These are phyloP conservation scores for Hymenoscyphus occultus DNA, from an alignment of 2,329 filamentous ascomycete genomes.

Conservation along the genomic window DNA sequence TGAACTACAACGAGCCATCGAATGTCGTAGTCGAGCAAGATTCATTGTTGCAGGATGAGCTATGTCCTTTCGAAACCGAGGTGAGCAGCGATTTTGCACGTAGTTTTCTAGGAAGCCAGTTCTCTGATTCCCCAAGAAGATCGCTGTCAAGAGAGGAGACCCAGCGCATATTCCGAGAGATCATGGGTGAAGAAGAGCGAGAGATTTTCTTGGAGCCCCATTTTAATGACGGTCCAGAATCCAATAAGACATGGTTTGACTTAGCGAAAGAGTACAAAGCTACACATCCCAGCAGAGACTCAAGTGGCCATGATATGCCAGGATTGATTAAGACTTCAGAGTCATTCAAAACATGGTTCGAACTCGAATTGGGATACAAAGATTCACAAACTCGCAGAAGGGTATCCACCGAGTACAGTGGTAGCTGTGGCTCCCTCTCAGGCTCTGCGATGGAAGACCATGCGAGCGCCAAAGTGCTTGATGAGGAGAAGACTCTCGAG, in stretches of 20 bases:
- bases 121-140: slow-evolving; percentile 5
- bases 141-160: background rate
- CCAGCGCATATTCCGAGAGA: background rate
- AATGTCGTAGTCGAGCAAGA: background rate
- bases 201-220: background rate
- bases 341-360: slow-evolving; percentile 10
- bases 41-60: background rate
- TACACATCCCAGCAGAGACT: slow-evolving; percentile 1
- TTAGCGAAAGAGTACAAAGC: slow-evolving; percentile 9
- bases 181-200: background rate
- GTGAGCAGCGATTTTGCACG: slow-evolving; percentile 11
- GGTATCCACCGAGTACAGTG: background rate
- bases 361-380: slow-evolving; percentile 6
- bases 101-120: slow-evolving; percentile 17
- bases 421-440: background rate
- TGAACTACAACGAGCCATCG: background rate
- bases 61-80: background rate
- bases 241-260: slow-evolving; percentile 11
- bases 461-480: background rate
- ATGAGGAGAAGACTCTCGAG: background rate
- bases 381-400: background rate
- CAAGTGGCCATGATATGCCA: background rate
- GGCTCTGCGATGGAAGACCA: background rate
- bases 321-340: background rate
- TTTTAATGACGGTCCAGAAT: background rate